These are phyloP conservation scores for Bipolaris sorokiniana DNA, from an alignment of 2,329 filamentous ascomycete genomes.

Conservation along the genomic window DNA sequence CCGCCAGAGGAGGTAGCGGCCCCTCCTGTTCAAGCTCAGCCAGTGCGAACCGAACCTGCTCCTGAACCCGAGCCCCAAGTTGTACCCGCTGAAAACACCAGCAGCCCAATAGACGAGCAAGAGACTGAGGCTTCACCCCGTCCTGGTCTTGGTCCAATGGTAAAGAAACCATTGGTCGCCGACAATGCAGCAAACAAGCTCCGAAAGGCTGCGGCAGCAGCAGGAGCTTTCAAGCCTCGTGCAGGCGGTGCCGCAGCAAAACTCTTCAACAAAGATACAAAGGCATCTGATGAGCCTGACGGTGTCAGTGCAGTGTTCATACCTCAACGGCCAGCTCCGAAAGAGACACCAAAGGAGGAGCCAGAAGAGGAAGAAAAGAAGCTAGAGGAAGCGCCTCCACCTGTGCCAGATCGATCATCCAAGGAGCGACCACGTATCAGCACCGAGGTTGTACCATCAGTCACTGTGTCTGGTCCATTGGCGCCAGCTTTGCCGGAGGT, in stretches of 20 bases:
- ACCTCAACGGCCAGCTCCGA: conserved; percentile 57
- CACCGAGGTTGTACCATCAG: conserved; percentile 43
- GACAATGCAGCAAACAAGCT: conserved; percentile 77
- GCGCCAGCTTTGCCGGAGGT: conserved; percentile 25
- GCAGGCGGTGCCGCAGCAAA: conserved; percentile 85
- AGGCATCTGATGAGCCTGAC: conserved; percentile 73
- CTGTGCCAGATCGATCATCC: conserved; percentile 34
- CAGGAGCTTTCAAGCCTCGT: conserved; percentile 80
- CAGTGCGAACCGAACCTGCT: conserved; percentile 12
- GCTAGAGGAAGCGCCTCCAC: conserved; percentile 29
- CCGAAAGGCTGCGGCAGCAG: conserved; percentile 75
- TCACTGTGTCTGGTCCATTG: conserved; percentile 45
- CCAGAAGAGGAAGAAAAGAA: conserved; percentile 38
- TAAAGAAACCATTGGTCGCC: conserved; percentile 76
- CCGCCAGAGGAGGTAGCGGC: conserved; percentile 33
- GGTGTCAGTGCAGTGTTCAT: conserved; percentile 89
- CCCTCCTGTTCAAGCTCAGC: conserved; percentile 12
- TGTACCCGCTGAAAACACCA: conserved; percentile 46
- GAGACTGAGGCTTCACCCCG: conserved; percentile 63
- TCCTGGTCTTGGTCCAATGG: conserved; percentile 89
- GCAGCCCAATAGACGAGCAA: conserved; percentile 53
- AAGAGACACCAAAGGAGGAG: conserved; percentile 30
- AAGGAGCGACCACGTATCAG: conserved; percentile 39
- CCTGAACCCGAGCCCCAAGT: conserved; percentile 4
- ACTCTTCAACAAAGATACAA: conserved; percentile 65